Percentiles rank a stretch among this genome's conserved stretches.
Conservation (phyloP, 768 basidiomycete genomes). For the Boletus rufocinnamomeus region DNA sequence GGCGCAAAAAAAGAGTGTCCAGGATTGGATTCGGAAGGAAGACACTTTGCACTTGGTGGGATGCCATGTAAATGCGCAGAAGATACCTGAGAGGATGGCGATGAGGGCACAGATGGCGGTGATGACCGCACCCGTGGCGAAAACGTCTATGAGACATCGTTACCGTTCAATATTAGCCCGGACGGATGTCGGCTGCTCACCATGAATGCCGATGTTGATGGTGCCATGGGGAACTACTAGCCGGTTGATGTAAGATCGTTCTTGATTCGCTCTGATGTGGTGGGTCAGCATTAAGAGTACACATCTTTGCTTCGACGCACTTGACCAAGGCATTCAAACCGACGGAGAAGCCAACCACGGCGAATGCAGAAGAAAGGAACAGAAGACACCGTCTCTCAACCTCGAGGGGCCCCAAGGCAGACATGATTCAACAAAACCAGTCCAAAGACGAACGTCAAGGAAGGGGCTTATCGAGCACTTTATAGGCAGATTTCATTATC, state of each 20-base stretch:
- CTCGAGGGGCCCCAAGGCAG: constrained; percentile 2
- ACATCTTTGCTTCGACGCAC: constrained; percentile 4
- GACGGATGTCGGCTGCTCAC: constrained; percentile 6
- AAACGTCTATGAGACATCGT: constrained; percentile 38
- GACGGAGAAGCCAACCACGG: constrained; percentile 22
- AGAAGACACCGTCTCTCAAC: constrained; percentile 25
- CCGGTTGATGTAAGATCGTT: constrained; percentile 13
- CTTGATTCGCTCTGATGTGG: constrained; percentile 16
- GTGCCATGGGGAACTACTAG: constrained; percentile 8
- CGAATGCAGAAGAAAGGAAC: constrained; percentile 35
- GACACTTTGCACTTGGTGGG: background rate
- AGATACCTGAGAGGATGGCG: constrained; percentile 32
- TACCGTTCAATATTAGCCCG: background rate
- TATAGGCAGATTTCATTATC: constrained; percentile 8
- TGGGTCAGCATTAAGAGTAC: background rate
- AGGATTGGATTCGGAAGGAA: constrained; percentile 36
- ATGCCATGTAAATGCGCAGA: constrained; percentile 27
- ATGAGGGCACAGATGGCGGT: constrained; percentile 39
- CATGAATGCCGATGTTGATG: constrained; percentile 13
- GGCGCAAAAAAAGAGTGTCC: constrained; percentile 43
- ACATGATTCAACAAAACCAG: constrained; percentile 5
- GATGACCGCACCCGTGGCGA: constrained; percentile 39
- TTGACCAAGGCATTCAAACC: constrained; percentile 27
- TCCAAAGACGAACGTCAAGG: background rate
- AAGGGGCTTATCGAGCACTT: background rate